Conservation (phyloP, 108 stramenopile genomes). For the Nannochloropsis gaditana region DNA sequence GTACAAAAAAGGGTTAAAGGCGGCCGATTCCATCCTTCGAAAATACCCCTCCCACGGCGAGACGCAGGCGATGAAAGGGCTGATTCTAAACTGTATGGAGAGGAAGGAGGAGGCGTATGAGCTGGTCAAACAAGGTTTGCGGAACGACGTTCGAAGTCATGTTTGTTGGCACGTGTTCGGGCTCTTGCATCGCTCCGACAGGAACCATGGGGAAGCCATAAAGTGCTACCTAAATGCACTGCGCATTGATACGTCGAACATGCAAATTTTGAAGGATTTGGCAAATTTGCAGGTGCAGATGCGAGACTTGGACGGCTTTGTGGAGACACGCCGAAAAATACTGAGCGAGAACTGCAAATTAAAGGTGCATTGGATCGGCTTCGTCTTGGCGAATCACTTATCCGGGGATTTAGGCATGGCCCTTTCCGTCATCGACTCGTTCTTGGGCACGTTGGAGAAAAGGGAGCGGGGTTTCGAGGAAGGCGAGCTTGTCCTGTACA, state of each 20-base stretch:
- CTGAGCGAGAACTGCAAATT: conserved; percentile 70
- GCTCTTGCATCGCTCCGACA: conserved; percentile 82
- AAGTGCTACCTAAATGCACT: conserved; percentile 97
- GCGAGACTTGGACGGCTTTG: conserved; percentile 65
- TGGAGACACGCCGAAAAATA: conserved; percentile 71
- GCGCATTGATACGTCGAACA: conserved; percentile 76
- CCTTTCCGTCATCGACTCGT: conserved; percentile 76
- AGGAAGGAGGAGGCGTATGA: conserved; percentile 72
- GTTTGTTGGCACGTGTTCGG: conserved; percentile 99
- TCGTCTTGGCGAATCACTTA: conserved; percentile 78
- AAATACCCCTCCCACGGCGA: conserved; percentile 94
- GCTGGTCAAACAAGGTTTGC: conserved; percentile 78
- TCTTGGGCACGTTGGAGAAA: conserved; percentile 73
- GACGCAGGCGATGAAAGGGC: conserved; percentile 92
- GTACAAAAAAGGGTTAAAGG: conserved; percentile 94
- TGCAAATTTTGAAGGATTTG: conserved; percentile 90
- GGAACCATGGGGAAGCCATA: conserved; percentile 91
- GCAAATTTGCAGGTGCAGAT: conserved; percentile 61
- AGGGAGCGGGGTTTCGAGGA: conserved; percentile 83
- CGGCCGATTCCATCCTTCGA: conserved; percentile 62
- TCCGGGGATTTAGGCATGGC: conserved; percentile 69
- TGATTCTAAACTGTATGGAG: conserved; percentile 71
- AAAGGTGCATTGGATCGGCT: conserved; percentile 87
- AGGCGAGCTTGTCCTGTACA: conserved; percentile 83
- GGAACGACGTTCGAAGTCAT: conserved; percentile 83